phyloP scores from a whole-genome alignment of 1,139 yeast genomes.

The Candida dubliniensis region DNA sequence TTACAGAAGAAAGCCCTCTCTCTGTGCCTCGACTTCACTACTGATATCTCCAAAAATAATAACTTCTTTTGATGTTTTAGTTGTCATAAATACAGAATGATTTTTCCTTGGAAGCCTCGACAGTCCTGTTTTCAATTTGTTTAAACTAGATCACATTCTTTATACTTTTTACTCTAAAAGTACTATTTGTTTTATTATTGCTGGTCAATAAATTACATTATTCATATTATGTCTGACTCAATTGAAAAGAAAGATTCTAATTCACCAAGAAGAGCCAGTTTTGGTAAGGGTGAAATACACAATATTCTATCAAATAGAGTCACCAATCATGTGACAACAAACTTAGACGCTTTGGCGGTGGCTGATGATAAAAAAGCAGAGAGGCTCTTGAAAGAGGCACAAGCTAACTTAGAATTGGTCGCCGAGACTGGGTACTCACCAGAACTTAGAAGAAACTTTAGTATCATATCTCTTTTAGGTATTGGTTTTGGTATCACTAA shows the following conservation, averaged over 20 bases:
- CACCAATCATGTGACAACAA: conserved; percentile 6
- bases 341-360: conserved; percentile 21
- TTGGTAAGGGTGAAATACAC: conserved; percentile 22
- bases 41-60: no score
- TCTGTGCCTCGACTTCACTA: no score
- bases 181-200: not conserved
- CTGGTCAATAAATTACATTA: not conserved
- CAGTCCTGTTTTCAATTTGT: no score
- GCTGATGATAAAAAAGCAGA: conserved; percentile 24
- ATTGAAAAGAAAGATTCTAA: conserved; percentile 9
- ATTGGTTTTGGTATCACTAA: conserved; percentile 65
- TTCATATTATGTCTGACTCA: conserved; percentile 5
- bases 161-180: not conserved
- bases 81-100: not conserved
- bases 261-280: conserved; percentile 19
- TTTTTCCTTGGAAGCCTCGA: not conserved
- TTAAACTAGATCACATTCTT: not conserved
- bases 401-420: conserved; percentile 32
- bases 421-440: conserved; percentile 38
- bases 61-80: not conserved
- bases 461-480: conserved; percentile 55
- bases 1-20: no score
- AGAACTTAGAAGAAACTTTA: conserved; percentile 48
- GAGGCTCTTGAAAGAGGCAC: conserved; percentile 28
- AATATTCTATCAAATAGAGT: conserved; percentile 16